Percentiles rank a stretch among this genome's conserved stretches.
phyloP scores from a whole-genome alignment of 805 yeast genomes.

The Henningerozyma blattae region DNA sequence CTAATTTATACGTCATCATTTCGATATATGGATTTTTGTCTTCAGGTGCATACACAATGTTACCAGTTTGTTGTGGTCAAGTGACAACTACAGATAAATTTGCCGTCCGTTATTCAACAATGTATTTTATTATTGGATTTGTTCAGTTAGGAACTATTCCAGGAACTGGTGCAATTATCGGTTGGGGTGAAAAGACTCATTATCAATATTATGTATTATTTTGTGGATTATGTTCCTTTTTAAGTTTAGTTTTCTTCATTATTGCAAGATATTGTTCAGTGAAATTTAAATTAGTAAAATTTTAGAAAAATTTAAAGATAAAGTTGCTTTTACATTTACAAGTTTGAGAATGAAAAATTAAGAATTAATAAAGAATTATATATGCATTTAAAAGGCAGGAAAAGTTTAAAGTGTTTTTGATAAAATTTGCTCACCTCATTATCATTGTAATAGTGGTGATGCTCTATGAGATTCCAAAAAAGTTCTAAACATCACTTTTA shows the following conservation, averaged over 20 bases:
- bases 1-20: constrained; percentile 32
- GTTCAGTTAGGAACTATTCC: constrained; percentile 38
- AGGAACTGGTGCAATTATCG: constrained; percentile 37
- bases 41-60: constrained; percentile 43
- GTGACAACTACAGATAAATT: constrained; percentile 43
- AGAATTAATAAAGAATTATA: too few species aligned
- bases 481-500: too few species aligned
- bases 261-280: constrained; percentile 32
- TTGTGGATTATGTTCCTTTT: constrained; percentile 24
- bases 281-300: constrained; percentile 16
- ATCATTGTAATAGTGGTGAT: too few species aligned
- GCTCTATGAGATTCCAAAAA: too few species aligned
- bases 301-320: too few species aligned
- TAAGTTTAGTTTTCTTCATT: constrained; percentile 28
- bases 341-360: too few species aligned
- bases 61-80: constrained; percentile 49
- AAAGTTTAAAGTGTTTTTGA: too few species aligned
- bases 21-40: constrained; percentile 43
- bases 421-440: too few species aligned
- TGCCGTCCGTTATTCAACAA: constrained; percentile 44
- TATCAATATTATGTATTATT: constrained; percentile 27
- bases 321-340: too few species aligned
- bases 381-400: too few species aligned
- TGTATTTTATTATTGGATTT: constrained; percentile 46
- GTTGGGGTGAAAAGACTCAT: constrained; percentile 18